Evolutionary conservation across 192 early-diverging fungal species (phyloP).

Genomic region (Neocallimastix lanati): DNA sequence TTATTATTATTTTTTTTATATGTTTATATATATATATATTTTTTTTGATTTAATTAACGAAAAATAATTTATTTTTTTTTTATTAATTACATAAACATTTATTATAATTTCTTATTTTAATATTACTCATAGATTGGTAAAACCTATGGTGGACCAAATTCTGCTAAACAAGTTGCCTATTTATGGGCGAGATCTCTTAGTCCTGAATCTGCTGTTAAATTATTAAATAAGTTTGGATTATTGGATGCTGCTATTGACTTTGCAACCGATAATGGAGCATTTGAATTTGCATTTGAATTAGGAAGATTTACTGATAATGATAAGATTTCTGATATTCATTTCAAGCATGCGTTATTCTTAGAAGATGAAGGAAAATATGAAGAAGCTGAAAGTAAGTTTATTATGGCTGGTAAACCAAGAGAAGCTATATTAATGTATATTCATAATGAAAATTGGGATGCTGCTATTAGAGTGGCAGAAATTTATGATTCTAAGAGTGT

Average conservation of each 20-base stretch:
- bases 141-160: conserved; percentile 28
- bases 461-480: conserved; percentile 35
- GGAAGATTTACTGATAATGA: conserved; percentile 34
- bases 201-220: conserved; percentile 41
- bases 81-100: too few relatives aligned
- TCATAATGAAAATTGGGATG: conserved; percentile 48
- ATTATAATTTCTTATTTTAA: too few relatives aligned
- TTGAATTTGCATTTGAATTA: conserved; percentile 49
- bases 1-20: too few relatives aligned
- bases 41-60: too few relatives aligned
- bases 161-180: conserved; percentile 45
- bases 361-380: conserved; percentile 27
- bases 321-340: conserved; percentile 41
- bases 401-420: conserved; percentile 10
- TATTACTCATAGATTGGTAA: conserved; percentile 40
- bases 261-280: conserved; percentile 44
- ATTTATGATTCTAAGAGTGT: conserved; percentile 28
- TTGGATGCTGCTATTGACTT: conserved; percentile 47
- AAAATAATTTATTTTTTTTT: too few relatives aligned
- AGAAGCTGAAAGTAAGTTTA: conserved; percentile 40
- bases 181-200: conserved; percentile 47
- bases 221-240: conserved; percentile 34
- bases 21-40: too few relatives aligned
- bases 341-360: conserved; percentile 38
- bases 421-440: conserved; percentile 15